Evolutionary conservation across 2,329 filamentous ascomycete genomes (phyloP).

Genomic region (Penicillium italicum): DNA sequence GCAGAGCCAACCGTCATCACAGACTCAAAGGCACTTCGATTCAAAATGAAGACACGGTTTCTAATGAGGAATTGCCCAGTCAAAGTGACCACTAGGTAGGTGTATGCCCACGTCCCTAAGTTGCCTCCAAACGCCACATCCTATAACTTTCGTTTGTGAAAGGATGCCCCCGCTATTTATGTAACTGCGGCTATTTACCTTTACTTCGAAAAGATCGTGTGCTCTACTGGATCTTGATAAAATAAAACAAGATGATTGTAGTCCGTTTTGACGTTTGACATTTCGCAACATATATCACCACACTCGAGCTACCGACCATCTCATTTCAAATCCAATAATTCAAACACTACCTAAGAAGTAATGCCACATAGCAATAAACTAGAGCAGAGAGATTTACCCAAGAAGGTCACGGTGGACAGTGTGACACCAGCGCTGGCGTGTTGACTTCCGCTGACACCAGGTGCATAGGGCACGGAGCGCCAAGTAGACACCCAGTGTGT

Average conservation of each 20-base stretch:
- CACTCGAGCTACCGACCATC: too few species aligned
- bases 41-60: not conserved
- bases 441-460: constrained; percentile 8
- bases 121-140: not conserved
- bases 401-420: not conserved
- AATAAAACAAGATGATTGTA: not conserved
- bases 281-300: not conserved
- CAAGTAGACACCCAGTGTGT: too few species aligned
- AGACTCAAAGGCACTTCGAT: not conserved
- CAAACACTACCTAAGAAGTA: not conserved
- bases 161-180: not conserved
- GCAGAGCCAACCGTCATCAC: too few species aligned
- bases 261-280: not conserved
- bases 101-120: not conserved
- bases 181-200: too few species aligned
- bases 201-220: too few species aligned
- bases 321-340: not conserved
- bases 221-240: too few species aligned
- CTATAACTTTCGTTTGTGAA: not conserved
- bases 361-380: not conserved
- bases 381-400: not conserved
- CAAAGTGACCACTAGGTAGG: not conserved
- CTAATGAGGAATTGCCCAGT: not conserved
- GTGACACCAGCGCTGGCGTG: not conserved
- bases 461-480: not conserved